Base-by-base conservation (phyloP, 2,329 filamentous ascomycete genomes). In the Verruconis gallopava region DNA sequence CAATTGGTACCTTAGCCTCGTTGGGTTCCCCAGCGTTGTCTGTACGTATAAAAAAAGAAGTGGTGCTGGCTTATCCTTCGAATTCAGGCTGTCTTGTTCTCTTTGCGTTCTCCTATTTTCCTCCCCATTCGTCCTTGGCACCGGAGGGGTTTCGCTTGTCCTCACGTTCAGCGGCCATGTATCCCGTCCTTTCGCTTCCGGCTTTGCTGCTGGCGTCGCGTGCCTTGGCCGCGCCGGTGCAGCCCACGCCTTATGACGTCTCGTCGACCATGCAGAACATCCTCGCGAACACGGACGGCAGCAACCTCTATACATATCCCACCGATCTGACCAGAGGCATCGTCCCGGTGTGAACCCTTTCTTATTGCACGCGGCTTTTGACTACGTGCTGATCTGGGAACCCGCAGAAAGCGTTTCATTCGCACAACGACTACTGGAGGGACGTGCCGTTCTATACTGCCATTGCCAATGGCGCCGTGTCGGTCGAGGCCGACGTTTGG, bases 401-500 rank as follows among this genome's bases (percentile, higher is more conserved):
- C 15, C 15, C 22, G 2, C 35, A 67, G 63, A 75, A 73, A 58
- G 54, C 54, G 1, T 61, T 73, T 39, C 70, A 75, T 53, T 70
- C 64, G 21, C 69, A 75, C 53, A 80, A 79, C 53, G 75, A 79
- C 50, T 79, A 78, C 56, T 68, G 66, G 66, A 58, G 66, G 20
- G 52, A 55, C 22, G 52, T 66, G 0, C 65, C 66, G 0, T 68
- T 68, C 48, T 70, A 67, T 48, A 60, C 60, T 28, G 75, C 70
- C 11, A 56, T 81, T 21, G 67, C 69, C 4, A 65, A 70, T 37
- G 76, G 77, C 4, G 72, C 72, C 33, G 64, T 71, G 3, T 68
- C 66, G 3, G 68, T 72, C 2, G 75, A 79, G 58, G 73, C 72
- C 2, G 74, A 79, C 55, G 72, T 77, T 19, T 77, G 72, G 70